A percentile compares a stretch with the other conserved stretches of the same genome.
These are phyloP conservation scores for Nemania serpens DNA, from an alignment of 2,329 filamentous ascomycete genomes.

Conservation along the genomic window DNA sequence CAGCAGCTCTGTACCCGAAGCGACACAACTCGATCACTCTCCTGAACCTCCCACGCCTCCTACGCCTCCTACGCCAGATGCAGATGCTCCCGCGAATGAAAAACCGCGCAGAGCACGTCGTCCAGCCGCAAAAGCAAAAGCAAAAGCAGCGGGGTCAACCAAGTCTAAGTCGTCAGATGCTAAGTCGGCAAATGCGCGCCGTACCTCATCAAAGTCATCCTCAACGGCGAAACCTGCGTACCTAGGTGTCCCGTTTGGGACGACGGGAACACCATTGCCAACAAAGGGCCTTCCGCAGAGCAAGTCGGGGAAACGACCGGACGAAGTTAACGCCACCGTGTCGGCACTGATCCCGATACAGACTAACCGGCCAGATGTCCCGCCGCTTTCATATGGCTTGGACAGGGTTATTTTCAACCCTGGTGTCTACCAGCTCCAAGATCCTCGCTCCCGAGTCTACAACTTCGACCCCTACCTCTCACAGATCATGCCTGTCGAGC, in stretches of 20 bases:
- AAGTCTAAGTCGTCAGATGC: neutral
- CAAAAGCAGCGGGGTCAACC: no score
- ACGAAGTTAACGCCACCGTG: conserved; percentile 32
- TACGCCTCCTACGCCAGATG: no score
- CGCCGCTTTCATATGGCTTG: conserved; percentile 72
- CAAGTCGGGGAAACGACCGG: conserved; percentile 23
- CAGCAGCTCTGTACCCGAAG: no score
- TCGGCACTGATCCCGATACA: conserved; percentile 43
- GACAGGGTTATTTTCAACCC: conserved; percentile 95
- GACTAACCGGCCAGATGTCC: conserved; percentile 49
- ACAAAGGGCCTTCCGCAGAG: neutral
- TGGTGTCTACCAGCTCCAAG: conserved; percentile 89
- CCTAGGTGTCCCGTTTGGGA: conserved; percentile 6
- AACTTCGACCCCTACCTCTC: conserved; percentile 97
- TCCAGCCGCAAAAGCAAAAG: neutral
- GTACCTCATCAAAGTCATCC: no score
- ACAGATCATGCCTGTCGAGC: conserved; percentile 86
- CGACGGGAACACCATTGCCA: conserved; percentile 1
- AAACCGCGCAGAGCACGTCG: neutral
- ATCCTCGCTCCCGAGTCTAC: conserved; percentile 83
- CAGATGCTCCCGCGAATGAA: neutral
- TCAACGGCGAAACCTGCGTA: conserved; percentile 5
- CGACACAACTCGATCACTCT: no score
- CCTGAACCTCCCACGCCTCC: no score
- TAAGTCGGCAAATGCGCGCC: no score